Conservation (phyloP, 768 basidiomycete species). For the Mrakia blollopis region DNA sequence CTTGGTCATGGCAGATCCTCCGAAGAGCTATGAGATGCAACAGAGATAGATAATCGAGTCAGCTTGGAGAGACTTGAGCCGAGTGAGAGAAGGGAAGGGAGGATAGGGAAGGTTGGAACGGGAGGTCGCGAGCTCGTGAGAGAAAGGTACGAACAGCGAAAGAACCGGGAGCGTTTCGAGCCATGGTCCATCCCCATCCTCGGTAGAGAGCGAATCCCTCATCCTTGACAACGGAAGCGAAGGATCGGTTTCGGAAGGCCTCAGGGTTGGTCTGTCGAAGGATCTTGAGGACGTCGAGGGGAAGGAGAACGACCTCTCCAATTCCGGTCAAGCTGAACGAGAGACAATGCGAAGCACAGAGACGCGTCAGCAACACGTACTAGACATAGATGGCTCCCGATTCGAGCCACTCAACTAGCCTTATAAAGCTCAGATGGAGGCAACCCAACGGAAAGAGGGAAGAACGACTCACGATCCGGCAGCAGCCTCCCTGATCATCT, state of each 20-base stretch:
- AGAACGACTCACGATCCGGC: constrained; percentile 70
- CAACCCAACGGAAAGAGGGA: not conserved
- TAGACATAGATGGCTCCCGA: not conserved
- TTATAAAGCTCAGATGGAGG: not conserved
- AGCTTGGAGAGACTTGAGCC: not conserved
- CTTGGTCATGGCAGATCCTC: constrained; percentile 89
- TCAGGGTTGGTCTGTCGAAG: constrained; percentile 96
- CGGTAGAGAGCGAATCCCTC: constrained; percentile 85
- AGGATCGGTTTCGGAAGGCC: constrained; percentile 89
- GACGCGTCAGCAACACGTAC: not conserved
- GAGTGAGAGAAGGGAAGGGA: not conserved
- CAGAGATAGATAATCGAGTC: not conserved
- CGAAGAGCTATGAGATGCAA: constrained; percentile 82
- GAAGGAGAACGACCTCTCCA: constrained; percentile 97
- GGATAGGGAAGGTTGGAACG: no score
- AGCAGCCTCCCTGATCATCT: constrained; percentile 88
- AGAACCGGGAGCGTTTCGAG: constrained; percentile 89
- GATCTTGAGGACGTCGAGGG: constrained; percentile 94
- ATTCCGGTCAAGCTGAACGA: constrained; percentile 60
- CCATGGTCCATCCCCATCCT: constrained; percentile 99
- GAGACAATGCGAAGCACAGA: not conserved
- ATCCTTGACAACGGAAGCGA: constrained; percentile 81
- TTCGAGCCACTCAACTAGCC: not conserved
- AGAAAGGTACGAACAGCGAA: constrained; percentile 66
- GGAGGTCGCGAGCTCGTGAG: not conserved